phyloP scores from a whole-genome alignment of 2,329 filamentous ascomycete species.

The Colletotrichum destructivum region DNA sequence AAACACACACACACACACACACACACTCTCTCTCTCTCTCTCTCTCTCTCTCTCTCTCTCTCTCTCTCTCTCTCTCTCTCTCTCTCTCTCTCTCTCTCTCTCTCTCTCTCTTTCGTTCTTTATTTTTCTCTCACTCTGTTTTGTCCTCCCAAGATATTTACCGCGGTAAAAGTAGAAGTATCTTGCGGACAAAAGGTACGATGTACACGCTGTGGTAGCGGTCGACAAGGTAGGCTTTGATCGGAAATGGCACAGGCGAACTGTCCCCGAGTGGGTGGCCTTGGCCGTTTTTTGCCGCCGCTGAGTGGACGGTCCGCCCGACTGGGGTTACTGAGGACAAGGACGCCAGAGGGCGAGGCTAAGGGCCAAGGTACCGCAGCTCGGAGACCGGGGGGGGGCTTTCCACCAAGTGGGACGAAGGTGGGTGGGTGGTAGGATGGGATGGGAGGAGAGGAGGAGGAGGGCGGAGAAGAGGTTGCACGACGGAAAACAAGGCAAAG shows the following conservation, averaged over 20 bases:
- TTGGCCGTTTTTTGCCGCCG: constrained; percentile 30
- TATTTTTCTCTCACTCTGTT: too few species aligned
- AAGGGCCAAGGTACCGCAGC: constrained; percentile 22
- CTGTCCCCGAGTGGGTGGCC: constrained; percentile 34
- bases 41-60: too few species aligned
- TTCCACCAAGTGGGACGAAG: constrained; percentile 17
- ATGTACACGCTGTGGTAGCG: constrained; percentile 22
- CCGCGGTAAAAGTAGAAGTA: constrained; percentile 1
- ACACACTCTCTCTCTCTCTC: too few species aligned
- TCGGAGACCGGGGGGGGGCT: constrained; percentile 12
- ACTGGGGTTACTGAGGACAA: constrained; percentile 23
- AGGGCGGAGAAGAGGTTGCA: constrained; percentile 9
- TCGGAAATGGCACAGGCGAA: constrained; percentile 39
- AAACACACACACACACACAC: too few species aligned
- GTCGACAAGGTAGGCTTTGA: constrained; percentile 41
- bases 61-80: too few species aligned
- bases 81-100: too few species aligned
- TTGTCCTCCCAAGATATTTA: not conserved
- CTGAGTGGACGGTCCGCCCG: constrained; percentile 37
- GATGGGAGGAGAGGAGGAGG: constrained; percentile 24
- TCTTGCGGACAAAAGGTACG: constrained; percentile 7
- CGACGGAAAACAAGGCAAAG: constrained; percentile 2
- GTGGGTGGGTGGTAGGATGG: constrained; percentile 6
- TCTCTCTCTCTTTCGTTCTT: too few species aligned
- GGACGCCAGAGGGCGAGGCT: constrained; percentile 8